A percentile compares a stretch with the other conserved stretches of the same genome.
Evolutionary conservation across 768 basidiomycete species (phyloP).

Genomic region (Pisolithus marmoratus): DNA sequence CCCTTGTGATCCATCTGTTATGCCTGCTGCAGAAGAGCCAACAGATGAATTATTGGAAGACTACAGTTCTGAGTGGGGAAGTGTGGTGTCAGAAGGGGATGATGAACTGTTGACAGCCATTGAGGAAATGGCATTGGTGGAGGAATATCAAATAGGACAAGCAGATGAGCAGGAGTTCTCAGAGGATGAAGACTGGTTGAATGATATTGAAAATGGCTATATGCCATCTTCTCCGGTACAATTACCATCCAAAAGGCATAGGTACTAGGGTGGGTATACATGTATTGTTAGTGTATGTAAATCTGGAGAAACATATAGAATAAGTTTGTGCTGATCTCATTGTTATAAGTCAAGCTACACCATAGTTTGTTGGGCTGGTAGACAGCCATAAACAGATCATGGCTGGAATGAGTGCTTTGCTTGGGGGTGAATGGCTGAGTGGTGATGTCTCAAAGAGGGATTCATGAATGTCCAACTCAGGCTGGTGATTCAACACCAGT

Average conservation of each 20-base stretch:
- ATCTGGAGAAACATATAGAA: too few relatives aligned
- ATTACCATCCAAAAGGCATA: not conserved
- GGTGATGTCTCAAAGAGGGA: too few relatives aligned
- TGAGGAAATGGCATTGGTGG: slow-evolving; percentile 1
- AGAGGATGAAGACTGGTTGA: not conserved
- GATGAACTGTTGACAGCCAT: not conserved
- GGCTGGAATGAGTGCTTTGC: too few relatives aligned
- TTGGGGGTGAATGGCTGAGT: too few relatives aligned
- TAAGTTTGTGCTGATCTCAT: too few relatives aligned
- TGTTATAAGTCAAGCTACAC: too few relatives aligned
- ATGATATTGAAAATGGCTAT: not conserved
- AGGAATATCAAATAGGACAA: not conserved
- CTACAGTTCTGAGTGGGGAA: not conserved
- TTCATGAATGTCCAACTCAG: too few relatives aligned
- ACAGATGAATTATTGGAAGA: not conserved
- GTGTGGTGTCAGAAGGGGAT: not conserved
- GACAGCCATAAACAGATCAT: too few relatives aligned
- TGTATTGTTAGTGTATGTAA: too few relatives aligned
- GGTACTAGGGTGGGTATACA: not conserved
- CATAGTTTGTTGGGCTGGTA: too few relatives aligned
- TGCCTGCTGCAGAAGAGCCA: not conserved
- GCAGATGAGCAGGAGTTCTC: not conserved
- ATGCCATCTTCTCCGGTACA: not conserved
- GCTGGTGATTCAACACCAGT: too few relatives aligned
- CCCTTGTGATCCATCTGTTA: not conserved